Conservation (phyloP, 441 rosid genomes). For the Adansonia gregorii region DNA sequence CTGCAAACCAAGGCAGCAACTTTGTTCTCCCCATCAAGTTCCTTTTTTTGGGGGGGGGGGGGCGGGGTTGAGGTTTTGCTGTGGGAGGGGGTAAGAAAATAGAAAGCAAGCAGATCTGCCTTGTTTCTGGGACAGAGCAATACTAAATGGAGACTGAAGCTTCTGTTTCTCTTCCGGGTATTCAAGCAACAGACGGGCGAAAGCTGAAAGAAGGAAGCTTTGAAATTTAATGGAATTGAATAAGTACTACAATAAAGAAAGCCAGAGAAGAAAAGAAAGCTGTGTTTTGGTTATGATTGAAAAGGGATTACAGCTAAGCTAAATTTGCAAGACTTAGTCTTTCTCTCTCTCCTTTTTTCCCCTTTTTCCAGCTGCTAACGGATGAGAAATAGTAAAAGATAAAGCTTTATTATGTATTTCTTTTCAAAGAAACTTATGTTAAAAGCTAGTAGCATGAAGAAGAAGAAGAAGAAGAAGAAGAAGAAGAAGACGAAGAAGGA, state of each 20-base stretch:
- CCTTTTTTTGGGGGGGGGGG: background rate
- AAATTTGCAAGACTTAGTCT: no score
- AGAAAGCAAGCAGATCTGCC: conserved; percentile 19
- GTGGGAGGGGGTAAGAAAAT: background rate
- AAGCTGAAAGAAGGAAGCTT: no score
- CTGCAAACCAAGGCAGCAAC: background rate
- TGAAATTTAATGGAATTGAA: no score
- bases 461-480: no score
- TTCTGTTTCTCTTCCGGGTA: background rate
- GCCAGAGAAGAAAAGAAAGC: background rate
- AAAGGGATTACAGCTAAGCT: background rate
- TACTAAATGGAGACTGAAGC: background rate
- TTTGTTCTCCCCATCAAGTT: conserved; percentile 24
- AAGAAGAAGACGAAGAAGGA: no score
- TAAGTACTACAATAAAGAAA: no score
- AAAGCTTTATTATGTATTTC: no score
- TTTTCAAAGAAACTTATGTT: no score
- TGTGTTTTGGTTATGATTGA: background rate
- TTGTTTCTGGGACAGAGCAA: background rate
- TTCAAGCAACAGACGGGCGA: background rate
- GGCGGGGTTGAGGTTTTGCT: background rate
- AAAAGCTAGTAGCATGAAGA: no score
- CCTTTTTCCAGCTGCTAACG: background rate
- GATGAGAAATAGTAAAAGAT: background rate
- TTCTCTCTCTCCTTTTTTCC: no score